Evolutionary conservation across 495 filamentous ascomycete genomes (phyloP).

Genomic region (Xylaria longipes): DNA sequence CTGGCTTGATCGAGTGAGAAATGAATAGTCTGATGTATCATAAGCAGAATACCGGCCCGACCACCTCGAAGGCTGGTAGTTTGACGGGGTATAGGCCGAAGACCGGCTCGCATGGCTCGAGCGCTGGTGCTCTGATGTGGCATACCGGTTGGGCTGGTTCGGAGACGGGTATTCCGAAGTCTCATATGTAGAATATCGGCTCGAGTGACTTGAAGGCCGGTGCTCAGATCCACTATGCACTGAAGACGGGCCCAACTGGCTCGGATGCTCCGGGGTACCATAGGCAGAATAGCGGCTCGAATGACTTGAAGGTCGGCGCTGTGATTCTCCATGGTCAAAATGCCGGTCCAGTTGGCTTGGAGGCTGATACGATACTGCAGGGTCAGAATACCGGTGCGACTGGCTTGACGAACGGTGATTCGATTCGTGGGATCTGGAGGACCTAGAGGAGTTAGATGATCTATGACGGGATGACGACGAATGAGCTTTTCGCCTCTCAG

Average conservation of each 20-base stretch:
- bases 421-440: not conserved
- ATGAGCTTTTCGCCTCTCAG: slow-evolving; percentile 3
- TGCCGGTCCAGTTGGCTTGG: not conserved
- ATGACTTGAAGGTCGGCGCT: not conserved
- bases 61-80: no score
- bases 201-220: not conserved
- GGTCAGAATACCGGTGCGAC: not conserved
- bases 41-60: no score
- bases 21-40: not conserved
- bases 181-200: not conserved
- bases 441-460: not conserved
- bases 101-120: not conserved
- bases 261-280: not conserved
- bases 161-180: not conserved
- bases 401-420: not conserved
- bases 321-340: not conserved
- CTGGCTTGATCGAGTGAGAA: no score
- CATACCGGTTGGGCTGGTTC: not conserved
- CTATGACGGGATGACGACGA: not conserved
- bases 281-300: not conserved
- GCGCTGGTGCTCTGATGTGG: not conserved
- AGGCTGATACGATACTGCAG: not conserved
- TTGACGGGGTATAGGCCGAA: no score
- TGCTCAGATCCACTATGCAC: not conserved
- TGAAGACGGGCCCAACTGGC: not conserved